Base-by-base conservation (phyloP, 2,329 filamentous ascomycete genomes). In the Camillea tinctor region DNA sequence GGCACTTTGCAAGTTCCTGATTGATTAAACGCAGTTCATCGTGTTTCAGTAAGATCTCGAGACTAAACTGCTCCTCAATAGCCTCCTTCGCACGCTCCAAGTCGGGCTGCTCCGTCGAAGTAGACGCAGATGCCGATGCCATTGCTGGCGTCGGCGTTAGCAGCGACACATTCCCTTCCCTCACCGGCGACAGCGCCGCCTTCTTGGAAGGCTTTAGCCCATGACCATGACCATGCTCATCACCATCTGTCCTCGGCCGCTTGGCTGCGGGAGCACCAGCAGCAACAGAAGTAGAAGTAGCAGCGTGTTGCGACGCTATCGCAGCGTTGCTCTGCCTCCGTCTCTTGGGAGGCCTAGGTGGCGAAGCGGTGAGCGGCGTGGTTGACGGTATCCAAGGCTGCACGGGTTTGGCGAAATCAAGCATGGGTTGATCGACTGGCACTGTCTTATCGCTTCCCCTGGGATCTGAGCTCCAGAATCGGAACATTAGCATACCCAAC, bases 1-100 rank as follows among this genome's bases (percentile, higher is more conserved):
- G 93, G 72, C 93, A 97, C 79, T 97, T 98, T 66, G 92, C 94
- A 66, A 98, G 84, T 78, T 98, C 95, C 77, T 97, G 93, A 73
- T 98, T 92, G 75, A 98, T 97, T 67, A 97, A 82, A 59, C 93
- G 91, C 61, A 98, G 79, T 79, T 99, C 95, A 71, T 95, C 88
- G 76, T 99, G 95, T 81, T 97, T 98, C 73, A 96, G 80, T 64
- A 98, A 79, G 56, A 98, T 93, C 79, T 97, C 93, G 66, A 95
- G 85, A 71, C 93, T 91, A 75, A 98, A 89, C 76, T 97, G 91
- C 63, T 92, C 88, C 72, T 93, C 89, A 72, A 98, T 90, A 40
- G 84, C 84, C 68, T 93, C 88, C 72, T 86, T 86, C 64, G 89
- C 83, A 60, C 79, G 80, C 44, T 88, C 78, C 68, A 84, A 63